These are phyloP conservation scores for Globisporangium irregulare DNA, from an alignment of 352 stramenopile species.

Conservation along the genomic window DNA sequence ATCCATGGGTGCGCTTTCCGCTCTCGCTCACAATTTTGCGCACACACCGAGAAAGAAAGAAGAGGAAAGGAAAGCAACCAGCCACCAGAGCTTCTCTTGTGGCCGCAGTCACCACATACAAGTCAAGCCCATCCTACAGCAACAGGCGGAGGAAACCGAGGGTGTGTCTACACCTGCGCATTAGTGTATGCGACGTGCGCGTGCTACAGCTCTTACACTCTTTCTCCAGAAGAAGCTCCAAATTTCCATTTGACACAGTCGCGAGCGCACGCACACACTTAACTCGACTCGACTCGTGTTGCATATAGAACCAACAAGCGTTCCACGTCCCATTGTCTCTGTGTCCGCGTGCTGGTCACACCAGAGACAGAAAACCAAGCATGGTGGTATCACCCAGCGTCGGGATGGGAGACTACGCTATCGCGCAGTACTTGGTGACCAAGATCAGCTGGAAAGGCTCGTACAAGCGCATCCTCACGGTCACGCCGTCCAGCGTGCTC, in stretches of 20 bases:
- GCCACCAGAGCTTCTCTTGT: background rate
- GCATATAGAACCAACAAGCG: background rate
- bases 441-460: constrained; percentile 68
- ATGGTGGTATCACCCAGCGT: constrained; percentile 4
- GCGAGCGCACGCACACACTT: background rate
- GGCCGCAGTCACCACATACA: background rate
- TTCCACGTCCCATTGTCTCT: background rate
- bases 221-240: background rate
- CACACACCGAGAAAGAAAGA: background rate
- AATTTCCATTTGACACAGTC: background rate
- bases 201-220: background rate
- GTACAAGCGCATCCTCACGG: constrained; percentile 53
- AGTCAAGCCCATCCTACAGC: background rate
- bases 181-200: constrained; percentile 1
- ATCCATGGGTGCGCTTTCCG: background rate
- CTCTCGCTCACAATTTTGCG: background rate
- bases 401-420: constrained; percentile 23
- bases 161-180: background rate
- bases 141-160: background rate
- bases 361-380: background rate
- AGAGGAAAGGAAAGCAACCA: background rate
- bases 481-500: constrained; percentile 47
- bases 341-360: background rate
- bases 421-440: constrained; percentile 68
- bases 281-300: background rate